These are phyloP conservation scores for Schizosaccharomyces versatilis DNA, from an alignment of 1,139 yeast genomes.

Conservation along the genomic window DNA sequence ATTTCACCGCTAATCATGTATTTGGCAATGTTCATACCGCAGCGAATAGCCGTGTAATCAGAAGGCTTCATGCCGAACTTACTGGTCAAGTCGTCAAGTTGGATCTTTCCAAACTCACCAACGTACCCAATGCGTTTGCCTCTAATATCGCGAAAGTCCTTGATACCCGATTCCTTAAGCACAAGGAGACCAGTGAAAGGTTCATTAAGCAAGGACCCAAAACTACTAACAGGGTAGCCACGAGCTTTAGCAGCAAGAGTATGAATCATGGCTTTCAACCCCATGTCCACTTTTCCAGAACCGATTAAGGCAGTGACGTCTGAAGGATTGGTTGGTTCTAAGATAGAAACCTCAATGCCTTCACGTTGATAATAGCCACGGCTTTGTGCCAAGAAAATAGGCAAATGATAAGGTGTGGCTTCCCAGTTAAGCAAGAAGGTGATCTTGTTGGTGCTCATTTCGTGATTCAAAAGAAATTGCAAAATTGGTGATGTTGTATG, in stretches of 20 bases:
- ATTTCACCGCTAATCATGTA: conserved; percentile 33
- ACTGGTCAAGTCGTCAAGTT: conserved; percentile 33
- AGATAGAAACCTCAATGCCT: conserved; percentile 30
- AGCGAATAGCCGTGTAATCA: conserved; percentile 38
- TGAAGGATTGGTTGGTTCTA: conserved; percentile 37
- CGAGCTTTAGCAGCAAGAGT: conserved; percentile 40
- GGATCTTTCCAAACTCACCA: conserved; percentile 39
- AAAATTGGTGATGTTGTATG: conserved; percentile 1
- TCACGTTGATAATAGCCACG: conserved; percentile 32
- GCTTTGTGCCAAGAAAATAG: conserved; percentile 29
- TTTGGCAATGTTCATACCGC: conserved; percentile 40
- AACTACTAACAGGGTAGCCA: conserved; percentile 35
- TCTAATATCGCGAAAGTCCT: conserved; percentile 31
- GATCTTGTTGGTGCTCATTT: conserved; percentile 26
- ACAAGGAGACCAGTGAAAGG: conserved; percentile 37
- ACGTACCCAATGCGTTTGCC: conserved; percentile 37
- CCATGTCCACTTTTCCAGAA: conserved; percentile 36
- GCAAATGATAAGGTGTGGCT: conserved; percentile 36
- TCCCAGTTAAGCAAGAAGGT: conserved; percentile 36
- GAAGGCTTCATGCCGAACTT: conserved; percentile 34
- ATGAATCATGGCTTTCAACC: conserved; percentile 39
- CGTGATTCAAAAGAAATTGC: neutral
- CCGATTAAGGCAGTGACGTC: conserved; percentile 39
- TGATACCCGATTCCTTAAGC: conserved; percentile 31
- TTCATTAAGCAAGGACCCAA: conserved; percentile 34